Percentiles rank a stretch among this genome's conserved stretches.
phyloP scores from a whole-genome alignment of 495 filamentous ascomycete species.

The Neurospora sp. region DNA sequence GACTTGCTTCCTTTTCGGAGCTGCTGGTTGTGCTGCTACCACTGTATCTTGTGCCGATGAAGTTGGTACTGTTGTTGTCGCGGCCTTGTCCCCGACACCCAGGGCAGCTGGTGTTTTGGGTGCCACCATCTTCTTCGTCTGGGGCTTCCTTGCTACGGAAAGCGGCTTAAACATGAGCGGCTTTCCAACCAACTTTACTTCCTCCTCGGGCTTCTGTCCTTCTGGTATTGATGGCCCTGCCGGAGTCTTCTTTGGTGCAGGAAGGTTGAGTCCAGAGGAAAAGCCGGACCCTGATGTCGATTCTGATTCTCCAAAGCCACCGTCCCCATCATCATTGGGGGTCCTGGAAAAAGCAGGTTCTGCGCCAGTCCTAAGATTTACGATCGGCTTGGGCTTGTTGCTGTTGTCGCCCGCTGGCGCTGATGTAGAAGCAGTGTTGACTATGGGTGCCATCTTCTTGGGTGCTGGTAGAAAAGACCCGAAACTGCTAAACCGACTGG shows the following conservation, averaged over 20 bases:
- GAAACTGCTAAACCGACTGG: conserved; percentile 59
- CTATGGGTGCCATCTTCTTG: conserved; percentile 41
- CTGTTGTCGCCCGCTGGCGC: conserved; percentile 18
- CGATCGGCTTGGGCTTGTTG: conserved; percentile 33
- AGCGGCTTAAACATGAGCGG: conserved; percentile 81
- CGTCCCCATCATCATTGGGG: conserved; percentile 18
- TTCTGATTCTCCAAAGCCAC: conserved; percentile 8
- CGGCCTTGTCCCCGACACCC: background rate
- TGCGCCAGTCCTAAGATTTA: conserved; percentile 71
- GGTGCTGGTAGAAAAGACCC: conserved; percentile 82
- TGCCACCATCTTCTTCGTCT: conserved; percentile 12
- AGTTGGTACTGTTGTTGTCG: background rate
- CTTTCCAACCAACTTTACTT: conserved; percentile 63
- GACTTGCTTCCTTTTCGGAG: conserved; percentile 26
- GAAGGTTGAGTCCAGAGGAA: conserved; percentile 14
- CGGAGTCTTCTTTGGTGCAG: conserved; percentile 14
- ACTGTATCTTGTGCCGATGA: background rate
- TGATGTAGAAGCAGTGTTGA: conserved; percentile 6
- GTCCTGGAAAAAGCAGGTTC: conserved; percentile 66
- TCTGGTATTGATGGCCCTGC: conserved; percentile 32
- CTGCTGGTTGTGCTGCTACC: conserved; percentile 7
- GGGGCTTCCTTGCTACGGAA: conserved; percentile 56
- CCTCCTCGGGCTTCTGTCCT: conserved; percentile 39
- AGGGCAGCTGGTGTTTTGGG: background rate
- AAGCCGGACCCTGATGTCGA: background rate